These are phyloP conservation scores for Trichosporon ovoides DNA, from an alignment of 1,284 basidiomycete species.

Conservation along the genomic window DNA sequence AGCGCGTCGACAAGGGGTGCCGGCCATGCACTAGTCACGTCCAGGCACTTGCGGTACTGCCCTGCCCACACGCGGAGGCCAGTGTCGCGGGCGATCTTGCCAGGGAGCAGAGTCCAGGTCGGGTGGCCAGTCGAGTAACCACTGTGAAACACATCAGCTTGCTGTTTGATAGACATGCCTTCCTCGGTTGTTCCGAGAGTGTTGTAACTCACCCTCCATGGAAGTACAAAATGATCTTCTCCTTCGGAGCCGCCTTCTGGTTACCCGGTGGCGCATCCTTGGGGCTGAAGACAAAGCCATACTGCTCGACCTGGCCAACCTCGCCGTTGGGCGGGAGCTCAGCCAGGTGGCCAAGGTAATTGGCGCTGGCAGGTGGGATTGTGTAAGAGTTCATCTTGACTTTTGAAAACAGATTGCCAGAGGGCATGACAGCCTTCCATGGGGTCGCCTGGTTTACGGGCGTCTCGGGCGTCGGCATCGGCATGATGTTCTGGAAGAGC, in stretches of 20 bases:
- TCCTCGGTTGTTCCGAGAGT: too few species aligned
- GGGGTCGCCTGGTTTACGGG: background rate
- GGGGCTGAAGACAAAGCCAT: background rate
- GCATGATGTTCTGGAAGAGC: background rate
- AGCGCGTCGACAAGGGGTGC: slow-evolving; percentile 21
- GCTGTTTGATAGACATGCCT: background rate
- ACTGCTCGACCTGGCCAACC: background rate
- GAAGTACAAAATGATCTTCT: slow-evolving; percentile 31
- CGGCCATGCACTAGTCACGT: slow-evolving; percentile 9
- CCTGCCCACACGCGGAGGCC: slow-evolving; percentile 13
- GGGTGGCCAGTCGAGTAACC: slow-evolving; percentile 23
- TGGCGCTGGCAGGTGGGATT: background rate
- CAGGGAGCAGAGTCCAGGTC: slow-evolving; percentile 12
- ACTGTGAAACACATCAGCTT: slow-evolving; percentile 8
- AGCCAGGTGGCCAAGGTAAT: background rate
- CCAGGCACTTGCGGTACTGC: slow-evolving; percentile 20
- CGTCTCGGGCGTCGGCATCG: slow-evolving; percentile 3
- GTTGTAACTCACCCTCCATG: slow-evolving; percentile 19
- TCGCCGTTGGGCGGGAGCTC: background rate
- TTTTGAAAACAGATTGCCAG: background rate
- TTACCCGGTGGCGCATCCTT: background rate
- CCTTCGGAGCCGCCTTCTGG: slow-evolving; percentile 18
- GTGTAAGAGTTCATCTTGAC: background rate
- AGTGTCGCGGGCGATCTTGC: slow-evolving; percentile 11
- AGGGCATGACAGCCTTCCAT: background rate